phyloP scores from a whole-genome alignment of 441 rosid species.

The Mallotus repandus region DNA sequence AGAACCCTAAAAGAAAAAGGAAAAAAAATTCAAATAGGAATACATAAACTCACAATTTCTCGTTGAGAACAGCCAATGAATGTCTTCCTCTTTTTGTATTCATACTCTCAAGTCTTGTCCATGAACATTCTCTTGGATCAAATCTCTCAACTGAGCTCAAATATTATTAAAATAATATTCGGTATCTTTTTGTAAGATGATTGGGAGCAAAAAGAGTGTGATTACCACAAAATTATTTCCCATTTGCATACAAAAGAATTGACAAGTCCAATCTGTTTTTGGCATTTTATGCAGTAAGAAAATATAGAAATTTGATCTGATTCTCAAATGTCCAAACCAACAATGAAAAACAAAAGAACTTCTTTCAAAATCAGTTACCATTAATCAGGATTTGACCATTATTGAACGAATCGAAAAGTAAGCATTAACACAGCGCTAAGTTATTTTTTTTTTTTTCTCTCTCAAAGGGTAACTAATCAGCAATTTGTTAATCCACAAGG shows the following conservation, averaged over 20 bases:
- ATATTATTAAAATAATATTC: not conserved
- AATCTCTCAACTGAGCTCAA: constrained; percentile 42
- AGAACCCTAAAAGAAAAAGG: not conserved
- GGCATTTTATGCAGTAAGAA: not conserved
- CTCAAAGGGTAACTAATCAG: not conserved
- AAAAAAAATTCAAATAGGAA: not conserved
- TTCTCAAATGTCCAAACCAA: not conserved
- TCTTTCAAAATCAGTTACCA: not conserved
- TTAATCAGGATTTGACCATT: not conserved
- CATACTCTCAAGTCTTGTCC: constrained; percentile 36
- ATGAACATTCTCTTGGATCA: constrained; percentile 40
- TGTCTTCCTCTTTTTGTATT: constrained; percentile 33
- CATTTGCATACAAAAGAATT: not conserved
- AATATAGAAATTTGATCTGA: not conserved
- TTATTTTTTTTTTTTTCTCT: too few relatives aligned
- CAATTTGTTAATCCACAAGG: not conserved
- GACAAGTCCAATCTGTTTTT: not conserved
- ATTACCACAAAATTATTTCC: not conserved
- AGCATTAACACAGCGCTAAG: not conserved
- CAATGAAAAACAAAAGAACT: not conserved
- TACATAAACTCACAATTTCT: constrained; percentile 23
- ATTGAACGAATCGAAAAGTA: not conserved
- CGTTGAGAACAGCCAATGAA: constrained; percentile 14
- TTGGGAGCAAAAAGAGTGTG: not conserved
- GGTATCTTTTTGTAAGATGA: too few relatives aligned